Evolutionary conservation across 768 basidiomycete species (phyloP), one percentile per base, ranked within the genome.

Genomic region (Leccinum disarticulatum): DNA sequence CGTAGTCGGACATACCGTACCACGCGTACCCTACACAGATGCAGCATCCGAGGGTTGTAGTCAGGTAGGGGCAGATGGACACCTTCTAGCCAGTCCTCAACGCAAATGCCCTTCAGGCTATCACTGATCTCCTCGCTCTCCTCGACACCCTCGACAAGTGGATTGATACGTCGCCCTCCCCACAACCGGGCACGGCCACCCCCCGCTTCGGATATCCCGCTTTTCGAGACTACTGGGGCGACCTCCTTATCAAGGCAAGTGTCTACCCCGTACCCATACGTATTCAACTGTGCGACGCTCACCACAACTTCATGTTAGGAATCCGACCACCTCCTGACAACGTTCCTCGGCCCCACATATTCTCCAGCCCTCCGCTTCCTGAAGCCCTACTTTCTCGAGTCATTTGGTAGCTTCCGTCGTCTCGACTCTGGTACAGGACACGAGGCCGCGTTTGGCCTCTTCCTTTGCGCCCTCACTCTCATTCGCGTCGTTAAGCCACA

Each of bases 401-500:
- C 94, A 1, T 98, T 98, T 72, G 97, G 97, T 8, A 94, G 91
- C 4, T 90, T 93, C 67, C 81, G 83, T 13, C 85, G 97, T 57
- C 86, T 98, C 77, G 97, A 99, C 78, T 98, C 98, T 70, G 96
- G 97, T 1, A 94, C 93, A 4, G 97, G 97, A 1, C 97, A 99
- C 67, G 97, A 98, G 77, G 82, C 93, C 0, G 88, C 91, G 0
- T 98, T 97, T 69, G 84, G 83, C 7, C 76, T 95, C 15, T 90
- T 93, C 60, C 80, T 98, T 8, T 79, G 90, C 13, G 83, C 82
- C 61, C 79, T 93, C 56, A 79, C 84, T n/a, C 83, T 92, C 36
- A 72, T 87, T 31, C 83, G 90, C 8, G 84, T 89, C 66, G 78
- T 89, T 56, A 69, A 82, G 27, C 84, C 88, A 1, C 72, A 75